phyloP scores from a whole-genome alignment of 1,284 basidiomycete genomes.

The Ceratobasidium sp. region DNA sequence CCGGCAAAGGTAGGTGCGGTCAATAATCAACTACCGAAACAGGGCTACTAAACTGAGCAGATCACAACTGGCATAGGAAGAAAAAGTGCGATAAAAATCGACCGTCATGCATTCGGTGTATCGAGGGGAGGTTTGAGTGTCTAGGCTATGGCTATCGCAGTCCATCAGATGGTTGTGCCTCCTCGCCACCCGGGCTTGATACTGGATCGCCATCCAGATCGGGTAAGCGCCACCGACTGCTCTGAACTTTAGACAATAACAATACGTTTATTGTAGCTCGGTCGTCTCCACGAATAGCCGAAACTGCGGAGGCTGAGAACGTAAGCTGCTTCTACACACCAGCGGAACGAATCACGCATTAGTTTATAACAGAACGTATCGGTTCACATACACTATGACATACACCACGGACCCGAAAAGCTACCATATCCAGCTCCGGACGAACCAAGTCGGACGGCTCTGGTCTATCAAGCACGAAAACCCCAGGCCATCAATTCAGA shows the following conservation, averaged over 20 bases:
- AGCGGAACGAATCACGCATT: no score
- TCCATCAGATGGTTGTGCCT: neutral
- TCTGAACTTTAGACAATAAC: no score
- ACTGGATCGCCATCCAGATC: neutral
- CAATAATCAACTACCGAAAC: neutral
- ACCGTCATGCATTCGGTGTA: neutral
- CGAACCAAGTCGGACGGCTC: neutral
- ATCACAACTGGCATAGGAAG: neutral
- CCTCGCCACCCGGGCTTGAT: neutral
- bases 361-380: no score
- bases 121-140: neutral
- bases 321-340: no score
- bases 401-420: neutral
- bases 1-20: neutral
- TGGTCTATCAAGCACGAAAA: neutral
- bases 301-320: no score
- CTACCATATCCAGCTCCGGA: neutral
- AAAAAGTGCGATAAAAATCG: constrained; percentile 9
- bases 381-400: no score
- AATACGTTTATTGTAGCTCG: no score
- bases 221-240: no score
- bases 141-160: constrained; percentile 4
- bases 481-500: neutral
- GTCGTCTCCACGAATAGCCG: no score
- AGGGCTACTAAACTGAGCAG: neutral